Evolutionary conservation across 2,329 filamentous ascomycete genomes (phyloP).

Genomic region (Elsinoe perseae): DNA sequence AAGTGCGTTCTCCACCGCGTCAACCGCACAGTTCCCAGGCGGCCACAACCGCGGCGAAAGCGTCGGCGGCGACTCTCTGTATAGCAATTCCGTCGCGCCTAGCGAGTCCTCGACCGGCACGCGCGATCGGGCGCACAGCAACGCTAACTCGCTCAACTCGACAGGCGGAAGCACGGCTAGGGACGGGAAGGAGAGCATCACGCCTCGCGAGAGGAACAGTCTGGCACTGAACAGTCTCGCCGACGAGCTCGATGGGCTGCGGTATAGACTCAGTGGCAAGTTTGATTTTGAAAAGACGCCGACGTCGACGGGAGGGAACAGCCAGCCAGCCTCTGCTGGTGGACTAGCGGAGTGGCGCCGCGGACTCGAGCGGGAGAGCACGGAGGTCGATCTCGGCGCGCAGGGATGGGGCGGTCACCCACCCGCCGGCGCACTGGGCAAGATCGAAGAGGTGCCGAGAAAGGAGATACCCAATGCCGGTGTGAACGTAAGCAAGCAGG

Average conservation of each 20-base stretch:
- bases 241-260: slow-evolving; percentile 76
- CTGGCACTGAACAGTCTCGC: slow-evolving; percentile 83
- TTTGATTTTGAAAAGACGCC: slow-evolving; percentile 68
- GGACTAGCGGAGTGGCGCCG: slow-evolving; percentile 75
- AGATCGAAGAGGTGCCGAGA: slow-evolving; percentile 3
- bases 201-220: slow-evolving; percentile 45
- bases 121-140: slow-evolving; percentile 5
- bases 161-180: neutral
- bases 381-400: slow-evolving; percentile 1
- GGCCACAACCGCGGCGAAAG: slow-evolving; percentile 52
- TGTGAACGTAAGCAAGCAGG: neutral
- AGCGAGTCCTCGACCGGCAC: slow-evolving; percentile 15
- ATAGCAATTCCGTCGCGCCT: slow-evolving; percentile 38
- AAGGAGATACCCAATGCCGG: neutral
- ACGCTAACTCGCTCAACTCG: neutral
- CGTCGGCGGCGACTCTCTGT: slow-evolving; percentile 52
- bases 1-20: slow-evolving; percentile 35
- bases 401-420: neutral
- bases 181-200: slow-evolving; percentile 26
- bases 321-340: slow-evolving; percentile 52
- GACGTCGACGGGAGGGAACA: neutral
- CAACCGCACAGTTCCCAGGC: slow-evolving; percentile 28
- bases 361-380: slow-evolving; percentile 55
- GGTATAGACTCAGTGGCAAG: slow-evolving; percentile 80
- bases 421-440: neutral